Percentiles rank a stretch among this genome's conserved stretches.
phyloP scores from a whole-genome alignment of 805 yeast genomes.

The Metschnikowia koreensis region DNA sequence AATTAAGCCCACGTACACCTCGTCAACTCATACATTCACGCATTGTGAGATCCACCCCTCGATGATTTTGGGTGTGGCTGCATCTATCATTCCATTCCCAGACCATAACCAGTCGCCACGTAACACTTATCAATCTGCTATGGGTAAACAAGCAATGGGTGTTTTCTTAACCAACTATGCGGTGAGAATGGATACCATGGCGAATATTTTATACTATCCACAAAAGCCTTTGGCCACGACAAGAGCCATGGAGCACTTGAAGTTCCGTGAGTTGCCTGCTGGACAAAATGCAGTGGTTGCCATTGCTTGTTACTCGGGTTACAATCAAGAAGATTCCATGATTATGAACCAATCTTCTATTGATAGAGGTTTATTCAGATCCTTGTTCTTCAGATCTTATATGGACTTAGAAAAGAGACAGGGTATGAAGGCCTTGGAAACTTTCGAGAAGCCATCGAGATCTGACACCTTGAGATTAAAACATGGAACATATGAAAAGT shows the following conservation, averaged over 20 bases:
- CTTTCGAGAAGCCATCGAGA: slow-evolving; percentile 95
- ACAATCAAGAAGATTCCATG: slow-evolving; percentile 99
- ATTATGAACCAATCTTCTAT: slow-evolving; percentile 98
- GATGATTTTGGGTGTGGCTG: slow-evolving; percentile 98
- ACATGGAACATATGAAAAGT: slow-evolving; percentile 96
- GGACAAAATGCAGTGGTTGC: slow-evolving; percentile 99
- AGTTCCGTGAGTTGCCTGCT: slow-evolving; percentile 97
- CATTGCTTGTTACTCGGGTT: slow-evolving; percentile 96
- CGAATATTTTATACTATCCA: slow-evolving; percentile 94
- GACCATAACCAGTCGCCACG: slow-evolving; percentile 99
- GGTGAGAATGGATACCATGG: slow-evolving; percentile 99
- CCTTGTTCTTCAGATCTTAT: slow-evolving; percentile 92
- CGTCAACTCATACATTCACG: slow-evolving; percentile 76
- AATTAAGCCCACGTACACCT: slow-evolving; percentile 62
- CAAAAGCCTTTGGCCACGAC: slow-evolving; percentile 98
- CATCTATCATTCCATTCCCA: slow-evolving; percentile 98
- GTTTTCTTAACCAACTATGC: slow-evolving; percentile 92
- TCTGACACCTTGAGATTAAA: slow-evolving; percentile 92
- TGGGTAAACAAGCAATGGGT: slow-evolving; percentile 99
- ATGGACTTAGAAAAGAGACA: slow-evolving; percentile 98
- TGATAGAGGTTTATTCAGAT: slow-evolving; percentile 94
- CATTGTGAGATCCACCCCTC: slow-evolving; percentile 99
- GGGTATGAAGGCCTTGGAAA: slow-evolving; percentile 97
- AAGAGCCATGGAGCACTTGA: slow-evolving; percentile 94
- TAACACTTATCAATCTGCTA: slow-evolving; percentile 98